Evolutionary conservation across 2,329 filamentous ascomycete species (phyloP).

Genomic region (Penicillium nordicum): DNA sequence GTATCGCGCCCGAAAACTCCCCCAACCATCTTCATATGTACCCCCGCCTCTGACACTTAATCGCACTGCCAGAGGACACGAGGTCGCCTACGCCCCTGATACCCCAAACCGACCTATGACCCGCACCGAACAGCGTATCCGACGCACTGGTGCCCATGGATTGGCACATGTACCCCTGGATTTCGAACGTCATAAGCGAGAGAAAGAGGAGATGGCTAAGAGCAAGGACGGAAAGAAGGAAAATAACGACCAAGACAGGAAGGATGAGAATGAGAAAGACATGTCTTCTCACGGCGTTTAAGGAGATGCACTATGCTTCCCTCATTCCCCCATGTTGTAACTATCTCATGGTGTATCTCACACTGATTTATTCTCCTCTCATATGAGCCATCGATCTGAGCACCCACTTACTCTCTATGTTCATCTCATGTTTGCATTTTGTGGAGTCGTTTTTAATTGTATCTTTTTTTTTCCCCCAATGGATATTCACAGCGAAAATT

Average conservation of each 20-base stretch:
- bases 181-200: slow-evolving; percentile 21
- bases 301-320: background rate
- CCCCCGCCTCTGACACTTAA: background rate
- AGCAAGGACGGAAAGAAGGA: background rate
- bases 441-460: background rate
- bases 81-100: slow-evolving; percentile 41
- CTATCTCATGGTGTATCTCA: background rate
- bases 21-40: background rate
- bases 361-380: background rate
- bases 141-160: slow-evolving; percentile 43
- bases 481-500: background rate
- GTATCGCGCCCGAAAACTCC: background rate
- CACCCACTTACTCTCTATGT: background rate
- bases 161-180: slow-evolving; percentile 42
- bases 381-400: background rate
- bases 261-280: background rate
- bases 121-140: slow-evolving; percentile 43
- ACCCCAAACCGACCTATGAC: slow-evolving; percentile 40
- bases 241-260: background rate
- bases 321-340: background rate
- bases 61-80: slow-evolving; percentile 27
- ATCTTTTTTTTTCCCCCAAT: background rate
- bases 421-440: background rate
- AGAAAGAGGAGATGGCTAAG: slow-evolving; percentile 1
- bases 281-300: background rate